phyloP scores from a whole-genome alignment of 768 basidiomycete genomes.

The Cyathus striatus region DNA sequence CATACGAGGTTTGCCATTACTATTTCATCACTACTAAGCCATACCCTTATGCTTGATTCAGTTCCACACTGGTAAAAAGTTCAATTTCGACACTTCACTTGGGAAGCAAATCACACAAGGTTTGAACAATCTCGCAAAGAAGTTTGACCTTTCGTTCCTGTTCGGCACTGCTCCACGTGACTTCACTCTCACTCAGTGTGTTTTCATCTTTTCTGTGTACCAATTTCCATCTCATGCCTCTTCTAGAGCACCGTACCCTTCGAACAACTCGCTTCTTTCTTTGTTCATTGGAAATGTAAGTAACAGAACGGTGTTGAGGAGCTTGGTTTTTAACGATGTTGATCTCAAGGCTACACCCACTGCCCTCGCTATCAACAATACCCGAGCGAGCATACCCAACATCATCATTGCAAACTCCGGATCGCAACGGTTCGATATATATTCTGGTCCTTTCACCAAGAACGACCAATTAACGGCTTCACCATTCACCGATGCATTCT shows the following conservation, averaged over 20 bases:
- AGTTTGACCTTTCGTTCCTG: conserved; percentile 55
- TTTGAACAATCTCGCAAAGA: conserved; percentile 43
- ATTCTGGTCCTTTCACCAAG: conserved; percentile 66
- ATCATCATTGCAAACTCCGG: conserved; percentile 65
- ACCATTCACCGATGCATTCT: conserved; percentile 63
- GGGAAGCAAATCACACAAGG: conserved; percentile 53
- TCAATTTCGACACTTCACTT: conserved; percentile 54
- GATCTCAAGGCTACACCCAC: neutral
- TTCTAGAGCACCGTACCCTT: conserved; percentile 55
- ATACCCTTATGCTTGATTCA: conserved; percentile 16
- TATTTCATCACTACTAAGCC: no score
- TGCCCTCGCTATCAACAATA: conserved; percentile 19
- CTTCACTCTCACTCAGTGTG: conserved; percentile 61
- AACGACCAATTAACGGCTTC: conserved; percentile 77
- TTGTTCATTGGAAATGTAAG: conserved; percentile 46
- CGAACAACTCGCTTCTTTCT: conserved; percentile 54
- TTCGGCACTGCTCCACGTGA: conserved; percentile 77
- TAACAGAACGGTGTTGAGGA: no score
- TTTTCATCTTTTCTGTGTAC: neutral
- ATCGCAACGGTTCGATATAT: conserved; percentile 62
- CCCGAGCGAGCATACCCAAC: conserved; percentile 52
- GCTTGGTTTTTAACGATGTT: no score
- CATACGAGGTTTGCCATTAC: conserved; percentile 62
- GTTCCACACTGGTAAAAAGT: conserved; percentile 60
- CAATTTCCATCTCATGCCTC: conserved; percentile 3